Evolutionary conservation across 345 rosid species (phyloP), one percentile per base, ranked within the genome.

Genomic region (Litchi chinensis): DNA sequence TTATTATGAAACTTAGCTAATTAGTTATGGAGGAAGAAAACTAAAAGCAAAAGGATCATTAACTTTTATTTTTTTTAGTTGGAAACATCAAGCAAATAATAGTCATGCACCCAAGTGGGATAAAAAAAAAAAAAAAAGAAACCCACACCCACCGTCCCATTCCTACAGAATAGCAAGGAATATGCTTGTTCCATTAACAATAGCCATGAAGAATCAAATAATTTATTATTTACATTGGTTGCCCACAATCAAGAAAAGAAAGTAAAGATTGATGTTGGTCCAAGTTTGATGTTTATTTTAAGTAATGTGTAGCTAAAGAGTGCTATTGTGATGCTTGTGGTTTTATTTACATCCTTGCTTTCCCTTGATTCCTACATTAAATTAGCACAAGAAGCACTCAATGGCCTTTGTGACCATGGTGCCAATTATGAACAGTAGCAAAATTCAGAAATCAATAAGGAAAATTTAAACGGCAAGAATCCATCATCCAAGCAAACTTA

Each of bases 401-500:
- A 4, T 19, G 2, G 13, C 37, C n/a, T 15, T 24, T 22, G n/a
- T 15, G 54, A 21, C 22, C 4, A 41, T 41, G 68, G 28, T 41
- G 22, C 40, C 12, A 66, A 66, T 66, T 46, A 39, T 37, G 43
- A 37, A 66, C 8, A 66, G 1, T 5, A 60, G 68, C 9, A 59
- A n/a, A 60, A 13, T 5, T 73, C 52, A 46, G 8, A 46, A 46
- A 32, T 24, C 8, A 21, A 57, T 60, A 46, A 5, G 64, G 79
- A 26, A 68, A 67, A 46, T 40, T 52, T 15, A 68, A 65, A 48
- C 22, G 7, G 66, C 26, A 37, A 39, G 50, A 59, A 15, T 67
- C 41, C 56, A 76, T 37, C 26, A 32, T 68, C 72, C 15, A 81
- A 73, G 39, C 70, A 85, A 76, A 76, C 89, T 80, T 80, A 93